A percentile compares a stretch with the other conserved stretches of the same genome.
Conservation (phyloP, 164 flowering plant species). For the Berberis vulgaris region DNA sequence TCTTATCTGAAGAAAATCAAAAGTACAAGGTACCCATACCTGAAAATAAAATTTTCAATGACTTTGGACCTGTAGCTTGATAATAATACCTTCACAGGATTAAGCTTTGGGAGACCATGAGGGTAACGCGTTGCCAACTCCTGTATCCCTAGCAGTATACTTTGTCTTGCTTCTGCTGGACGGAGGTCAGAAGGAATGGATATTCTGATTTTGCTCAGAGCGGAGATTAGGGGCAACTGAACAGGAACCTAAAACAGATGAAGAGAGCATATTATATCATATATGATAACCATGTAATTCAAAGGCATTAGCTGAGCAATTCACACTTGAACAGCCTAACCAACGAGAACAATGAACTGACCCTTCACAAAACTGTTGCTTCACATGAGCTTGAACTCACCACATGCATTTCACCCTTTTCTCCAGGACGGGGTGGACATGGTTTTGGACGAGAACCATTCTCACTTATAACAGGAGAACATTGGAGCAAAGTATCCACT, state of each 20-base stretch:
- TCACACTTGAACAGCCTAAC: constrained; percentile 12
- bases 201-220: constrained; percentile 73
- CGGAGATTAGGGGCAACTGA: constrained; percentile 73
- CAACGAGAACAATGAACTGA: constrained; percentile 18
- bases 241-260: constrained; percentile 72
- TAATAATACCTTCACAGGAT: constrained; percentile 72
- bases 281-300: constrained; percentile 5
- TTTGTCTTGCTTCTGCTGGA: constrained; percentile 86
- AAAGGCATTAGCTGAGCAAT: neutral
- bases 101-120: constrained; percentile 87
- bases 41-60: neutral
- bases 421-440: constrained; percentile 85
- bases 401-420: constrained; percentile 99
- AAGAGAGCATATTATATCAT: constrained; percentile 3
- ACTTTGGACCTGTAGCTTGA: neutral
- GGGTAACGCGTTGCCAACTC: constrained; percentile 73
- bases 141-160: constrained; percentile 68
- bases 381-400: constrained; percentile 48
- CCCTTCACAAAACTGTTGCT: constrained; percentile 23
- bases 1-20: neutral
- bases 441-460: constrained; percentile 88
- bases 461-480: constrained; percentile 70
- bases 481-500: constrained; percentile 90
- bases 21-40: neutral
- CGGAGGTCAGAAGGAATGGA: constrained; percentile 84